Evolutionary conservation across 2,329 filamentous ascomycete species (phyloP), one percentile per base, ranked within the genome.

Genomic region (Cordyceps farinosa): DNA sequence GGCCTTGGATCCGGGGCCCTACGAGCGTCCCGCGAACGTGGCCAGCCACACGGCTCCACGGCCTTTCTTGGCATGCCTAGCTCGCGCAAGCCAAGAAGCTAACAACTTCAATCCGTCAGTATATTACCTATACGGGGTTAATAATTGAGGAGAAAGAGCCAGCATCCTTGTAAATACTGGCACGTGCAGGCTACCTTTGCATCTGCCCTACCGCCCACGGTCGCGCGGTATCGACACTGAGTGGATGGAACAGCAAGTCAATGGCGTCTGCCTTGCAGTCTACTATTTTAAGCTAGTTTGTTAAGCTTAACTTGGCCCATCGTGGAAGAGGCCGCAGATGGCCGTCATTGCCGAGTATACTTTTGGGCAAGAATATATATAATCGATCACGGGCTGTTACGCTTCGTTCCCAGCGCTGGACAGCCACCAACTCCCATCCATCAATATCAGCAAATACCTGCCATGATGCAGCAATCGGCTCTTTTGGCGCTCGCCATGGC

Each of bases 221-320:
- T 60, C 57, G 44, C 57, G 57, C 57, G 57, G 57, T 32, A 60
- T 52, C 47, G 47, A 44, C 36, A 32, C 47, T 60, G 34, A 60
- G 22, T 60, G 47, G 57, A 52, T n/a, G 13, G 13, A 59, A 40
- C 8, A 9, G 10, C 7, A 5, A 44, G 4, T 17, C 17, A 6
- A 44, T 44, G 45, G 34, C 47, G 47, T 29, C 29, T 17, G 9
- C 13, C 9, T 2, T 50, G 45, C n/a, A 48, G 32, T n/a, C 5
- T 1, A 30, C 15, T n/a, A 32, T 13, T 59, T 40, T 13, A 50
- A 13, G 15, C 32, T 54, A 54, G 30, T 22, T 50, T 17, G 9
- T 59, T 58, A 59, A 50, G 30, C 44, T 59, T 59, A 42, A 40
- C 6, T 50, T 29, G 3, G 15, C 3, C 22, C 11, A n/a, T 40